These are phyloP conservation scores for Aspergillus texensis DNA, from an alignment of 2,329 filamentous ascomycete species.

Conservation along the genomic window DNA sequence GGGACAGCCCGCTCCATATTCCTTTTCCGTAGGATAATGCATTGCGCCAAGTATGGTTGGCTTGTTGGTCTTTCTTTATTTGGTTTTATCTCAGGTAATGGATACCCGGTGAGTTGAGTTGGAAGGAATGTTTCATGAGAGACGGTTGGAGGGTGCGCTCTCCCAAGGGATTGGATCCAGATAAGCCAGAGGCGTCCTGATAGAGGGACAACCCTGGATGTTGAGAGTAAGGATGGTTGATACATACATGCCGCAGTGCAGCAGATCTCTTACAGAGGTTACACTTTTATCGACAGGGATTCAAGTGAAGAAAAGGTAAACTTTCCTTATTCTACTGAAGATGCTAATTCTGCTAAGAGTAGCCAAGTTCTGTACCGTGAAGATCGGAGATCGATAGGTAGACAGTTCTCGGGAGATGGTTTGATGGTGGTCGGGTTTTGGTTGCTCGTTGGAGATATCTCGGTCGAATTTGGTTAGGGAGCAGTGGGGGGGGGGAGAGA, in stretches of 20 bases:
- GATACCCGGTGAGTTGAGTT: conserved; percentile 6
- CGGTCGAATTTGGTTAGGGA: neutral
- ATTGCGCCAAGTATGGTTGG: neutral
- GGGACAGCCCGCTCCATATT: neutral
- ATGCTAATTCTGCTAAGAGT: neutral
- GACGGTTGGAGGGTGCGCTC: neutral
- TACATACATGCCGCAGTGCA: neutral
- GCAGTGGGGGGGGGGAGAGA: neutral
- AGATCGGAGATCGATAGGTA: neutral
- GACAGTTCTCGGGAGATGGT: neutral
- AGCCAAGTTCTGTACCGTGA: neutral
- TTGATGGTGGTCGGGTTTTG: neutral
- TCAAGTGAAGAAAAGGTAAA: neutral
- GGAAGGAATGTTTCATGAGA: conserved; percentile 2
- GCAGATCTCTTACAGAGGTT: no score
- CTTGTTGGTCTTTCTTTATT: neutral
- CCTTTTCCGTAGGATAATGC: neutral
- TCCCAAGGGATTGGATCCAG: neutral
- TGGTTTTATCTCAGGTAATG: conserved; percentile 1
- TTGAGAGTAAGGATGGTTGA: neutral
- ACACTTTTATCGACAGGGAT: neutral
- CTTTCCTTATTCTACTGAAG: neutral
- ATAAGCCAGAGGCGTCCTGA: neutral
- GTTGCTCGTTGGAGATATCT: neutral
- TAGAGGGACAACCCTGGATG: neutral